Evolutionary conservation across 768 basidiomycete species (phyloP).

Genomic region (Astraeus odoratus): DNA sequence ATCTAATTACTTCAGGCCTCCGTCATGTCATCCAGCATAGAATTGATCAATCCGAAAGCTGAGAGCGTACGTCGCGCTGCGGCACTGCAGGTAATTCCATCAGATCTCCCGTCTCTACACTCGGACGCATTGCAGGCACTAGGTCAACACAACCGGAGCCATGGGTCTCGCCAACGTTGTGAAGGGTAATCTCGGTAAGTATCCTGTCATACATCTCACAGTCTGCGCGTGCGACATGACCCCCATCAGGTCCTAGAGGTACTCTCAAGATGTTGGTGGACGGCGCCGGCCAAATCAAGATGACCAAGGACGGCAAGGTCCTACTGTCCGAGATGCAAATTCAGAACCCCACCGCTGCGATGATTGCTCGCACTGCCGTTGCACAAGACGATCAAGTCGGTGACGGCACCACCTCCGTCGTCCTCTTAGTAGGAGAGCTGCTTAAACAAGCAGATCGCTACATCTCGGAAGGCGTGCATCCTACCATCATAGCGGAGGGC

Average conservation of each 20-base stretch:
- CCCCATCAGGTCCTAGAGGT: constrained; percentile 75
- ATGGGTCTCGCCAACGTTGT: constrained; percentile 97
- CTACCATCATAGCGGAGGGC: constrained; percentile 90
- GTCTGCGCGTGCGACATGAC: constrained; percentile 18
- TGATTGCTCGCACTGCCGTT: constrained; percentile 97
- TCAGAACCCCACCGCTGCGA: constrained; percentile 96
- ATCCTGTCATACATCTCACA: constrained; percentile 17
- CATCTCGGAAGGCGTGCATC: constrained; percentile 97
- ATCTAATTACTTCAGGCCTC: constrained; percentile 7
- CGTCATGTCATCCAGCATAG: constrained; percentile 71
- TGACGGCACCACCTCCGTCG: constrained; percentile 97
- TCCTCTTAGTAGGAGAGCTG: constrained; percentile 90
- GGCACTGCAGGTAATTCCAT: constrained; percentile 70
- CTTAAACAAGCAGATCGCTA: constrained; percentile 97
- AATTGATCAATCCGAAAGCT: constrained; percentile 95
- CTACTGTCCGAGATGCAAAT: constrained; percentile 99
- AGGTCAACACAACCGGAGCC: constrained; percentile 92
- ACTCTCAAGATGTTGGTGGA: constrained; percentile 99
- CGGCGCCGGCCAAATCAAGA: constrained; percentile 96
- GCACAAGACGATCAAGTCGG: constrained; percentile 99
- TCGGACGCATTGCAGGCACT: constrained; percentile 18
- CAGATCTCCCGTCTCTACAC: constrained; percentile 9
- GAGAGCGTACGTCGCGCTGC: constrained; percentile 88
- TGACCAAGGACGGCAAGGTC: constrained; percentile 99
- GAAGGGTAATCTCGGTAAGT: constrained; percentile 88